Base-by-base conservation (phyloP, 345 rosid species). In the Bruguiera sexangula region DNA sequence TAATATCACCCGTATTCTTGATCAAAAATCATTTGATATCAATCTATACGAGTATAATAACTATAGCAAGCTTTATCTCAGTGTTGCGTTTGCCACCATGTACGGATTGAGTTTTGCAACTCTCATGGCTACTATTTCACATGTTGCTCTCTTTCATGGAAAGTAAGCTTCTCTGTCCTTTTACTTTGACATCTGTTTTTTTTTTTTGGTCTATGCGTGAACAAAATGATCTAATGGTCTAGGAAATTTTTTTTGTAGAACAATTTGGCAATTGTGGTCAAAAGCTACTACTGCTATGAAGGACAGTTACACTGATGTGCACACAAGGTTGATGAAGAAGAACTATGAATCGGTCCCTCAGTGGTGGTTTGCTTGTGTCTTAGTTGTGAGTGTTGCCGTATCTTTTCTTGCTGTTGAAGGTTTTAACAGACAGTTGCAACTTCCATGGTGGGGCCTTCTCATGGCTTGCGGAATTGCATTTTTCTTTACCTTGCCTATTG, bases 381-480 rank as follows among this genome's bases (percentile, higher is more conserved):
- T 56, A 26, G 15, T 56, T 24, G 16, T 56, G 10, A 56, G 60
- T 24, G 30, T 56, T 6, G 70, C 2, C 4, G 21, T 75, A 66
- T 81, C 89, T 70, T 62, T 69, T 82, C 73, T 70, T 88, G 87
- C 60, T 24, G 60, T 56, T 10, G 31, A 56, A 56, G 60, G 60
- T 56, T 56, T 56, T 24, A 78, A 76, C 72, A 81, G 78, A 2
- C 59, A 88, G 76, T 66, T 88, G 56, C 89, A 87, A 71, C 81
- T 87, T 86, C 92, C 92, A 26, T 87, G 89, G 86, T 85, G 92
- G 92, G 92, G 86, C 20, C 84, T 87, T 2, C 67, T 87, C 39
- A 75, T 85, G 53, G 89, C 89, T n/a, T 68, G 85, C 10, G 72
- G 65, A 68, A 74, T 87, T 63, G 91, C 88, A 16, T 34, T 83